Conservation (phyloP, 2,329 filamentous ascomycete genomes). For the Dothiorella sarmentorum region DNA sequence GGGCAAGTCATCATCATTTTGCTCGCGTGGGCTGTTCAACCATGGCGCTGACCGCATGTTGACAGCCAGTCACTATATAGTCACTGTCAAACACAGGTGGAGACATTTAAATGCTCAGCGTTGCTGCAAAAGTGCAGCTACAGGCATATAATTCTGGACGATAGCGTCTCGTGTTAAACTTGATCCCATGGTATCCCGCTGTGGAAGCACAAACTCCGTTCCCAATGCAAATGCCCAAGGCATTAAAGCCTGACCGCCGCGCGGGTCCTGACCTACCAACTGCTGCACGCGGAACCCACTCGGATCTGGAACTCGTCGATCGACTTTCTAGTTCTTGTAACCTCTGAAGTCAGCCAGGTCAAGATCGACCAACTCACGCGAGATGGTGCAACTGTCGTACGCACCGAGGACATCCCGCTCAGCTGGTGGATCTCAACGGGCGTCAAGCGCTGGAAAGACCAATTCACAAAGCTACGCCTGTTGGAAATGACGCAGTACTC, state of each 20-base stretch:
- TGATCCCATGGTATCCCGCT: slow-evolving; percentile 6
- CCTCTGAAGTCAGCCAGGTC: slow-evolving; percentile 28
- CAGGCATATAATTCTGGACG: neutral
- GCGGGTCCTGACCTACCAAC: slow-evolving; percentile 32
- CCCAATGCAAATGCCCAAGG: neutral
- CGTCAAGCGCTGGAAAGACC: slow-evolving; percentile 41
- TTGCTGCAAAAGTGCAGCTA: neutral
- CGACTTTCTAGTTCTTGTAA: slow-evolving; percentile 39
- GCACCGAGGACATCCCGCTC: slow-evolving; percentile 34
- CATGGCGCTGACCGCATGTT: too few species aligned
- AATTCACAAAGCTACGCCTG: slow-evolving; percentile 44
- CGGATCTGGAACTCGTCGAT: slow-evolving; percentile 25
- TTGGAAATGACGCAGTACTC: slow-evolving; percentile 42
- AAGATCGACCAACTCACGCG: slow-evolving; percentile 32
- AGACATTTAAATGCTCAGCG: too few species aligned
- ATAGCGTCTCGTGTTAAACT: slow-evolving; percentile 5
- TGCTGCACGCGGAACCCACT: slow-evolving; percentile 27
- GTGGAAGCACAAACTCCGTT: slow-evolving; percentile 9
- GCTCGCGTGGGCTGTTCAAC: neutral
- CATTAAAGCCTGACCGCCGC: slow-evolving; percentile 20
- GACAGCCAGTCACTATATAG: too few species aligned
- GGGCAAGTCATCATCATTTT: too few species aligned
- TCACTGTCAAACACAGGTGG: too few species aligned
- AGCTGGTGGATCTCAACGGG: slow-evolving; percentile 36
- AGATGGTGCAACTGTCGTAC: slow-evolving; percentile 41